Evolutionary conservation across 2,329 filamentous ascomycete species (phyloP).

Genomic region (Aphanocladium album): DNA sequence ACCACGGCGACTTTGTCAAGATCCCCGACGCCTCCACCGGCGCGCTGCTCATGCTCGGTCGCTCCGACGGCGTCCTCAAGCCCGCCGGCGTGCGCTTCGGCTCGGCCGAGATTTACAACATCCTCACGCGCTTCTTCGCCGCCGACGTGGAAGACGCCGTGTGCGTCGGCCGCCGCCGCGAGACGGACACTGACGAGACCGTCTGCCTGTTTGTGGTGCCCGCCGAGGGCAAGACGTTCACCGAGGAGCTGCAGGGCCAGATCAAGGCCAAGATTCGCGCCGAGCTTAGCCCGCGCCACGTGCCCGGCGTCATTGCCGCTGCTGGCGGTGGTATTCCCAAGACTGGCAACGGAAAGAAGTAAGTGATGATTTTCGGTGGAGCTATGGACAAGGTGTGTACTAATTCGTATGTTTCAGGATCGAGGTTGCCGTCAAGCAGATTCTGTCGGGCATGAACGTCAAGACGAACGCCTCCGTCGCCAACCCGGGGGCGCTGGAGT

Average conservation of each 20-base stretch:
- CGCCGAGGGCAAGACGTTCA: slow-evolving; percentile 52
- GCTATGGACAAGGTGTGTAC: background rate
- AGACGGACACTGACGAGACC: slow-evolving; percentile 72
- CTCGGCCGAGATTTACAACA: slow-evolving; percentile 91
- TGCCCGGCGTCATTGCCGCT: slow-evolving; percentile 76
- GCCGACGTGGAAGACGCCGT: slow-evolving; percentile 76
- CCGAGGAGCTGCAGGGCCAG: slow-evolving; percentile 51
- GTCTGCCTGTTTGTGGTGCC: slow-evolving; percentile 87
- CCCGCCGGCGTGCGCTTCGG: slow-evolving; percentile 89
- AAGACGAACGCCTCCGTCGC: slow-evolving; percentile 92
- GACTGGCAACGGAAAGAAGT: slow-evolving; percentile 95
- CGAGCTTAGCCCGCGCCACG: slow-evolving; percentile 83
- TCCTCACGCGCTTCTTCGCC: slow-evolving; percentile 79
- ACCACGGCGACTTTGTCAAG: slow-evolving; percentile 87
- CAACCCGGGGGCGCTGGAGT: slow-evolving; percentile 81
- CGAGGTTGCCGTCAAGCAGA: slow-evolving; percentile 94
- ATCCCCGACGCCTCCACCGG: slow-evolving; percentile 62
- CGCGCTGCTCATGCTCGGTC: slow-evolving; percentile 83
- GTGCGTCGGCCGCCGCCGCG: slow-evolving; percentile 73
- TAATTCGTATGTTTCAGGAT: slow-evolving; percentile 49
- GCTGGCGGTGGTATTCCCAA: slow-evolving; percentile 78
- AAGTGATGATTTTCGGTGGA: slow-evolving; percentile 29
- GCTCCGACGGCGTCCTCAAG: slow-evolving; percentile 90
- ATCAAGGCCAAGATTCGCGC: slow-evolving; percentile 67
- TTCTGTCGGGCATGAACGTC: slow-evolving; percentile 78